phyloP scores from a whole-genome alignment of 108 stramenopile genomes.

The Cyclotella atomus region DNA sequence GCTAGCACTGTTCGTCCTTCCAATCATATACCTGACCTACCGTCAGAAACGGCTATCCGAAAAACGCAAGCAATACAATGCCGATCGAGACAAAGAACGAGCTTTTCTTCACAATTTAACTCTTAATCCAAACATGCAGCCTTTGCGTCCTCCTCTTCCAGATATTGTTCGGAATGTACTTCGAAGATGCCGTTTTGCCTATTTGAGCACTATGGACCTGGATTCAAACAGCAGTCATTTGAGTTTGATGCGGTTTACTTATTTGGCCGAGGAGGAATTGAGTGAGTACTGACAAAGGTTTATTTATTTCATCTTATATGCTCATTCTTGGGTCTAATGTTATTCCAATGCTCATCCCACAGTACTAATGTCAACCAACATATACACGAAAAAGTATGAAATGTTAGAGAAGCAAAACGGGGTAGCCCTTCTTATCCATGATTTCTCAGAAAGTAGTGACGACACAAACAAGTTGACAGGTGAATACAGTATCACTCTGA shows the following conservation, averaged over 20 bases:
- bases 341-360: neutral
- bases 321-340: too few species aligned
- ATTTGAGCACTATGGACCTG: conserved; percentile 62
- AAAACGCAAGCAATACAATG: conserved; percentile 19
- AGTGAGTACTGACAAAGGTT: conserved; percentile 5
- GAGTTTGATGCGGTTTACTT: conserved; percentile 72
- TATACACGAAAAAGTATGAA: conserved; percentile 64
- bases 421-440: conserved; percentile 62
- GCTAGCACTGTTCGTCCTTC: conserved; percentile 28
- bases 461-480: conserved; percentile 20
- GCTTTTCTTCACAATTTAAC: conserved; percentile 34
- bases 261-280: conserved; percentile 48
- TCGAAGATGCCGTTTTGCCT: conserved; percentile 57
- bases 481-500: conserved; percentile 64
- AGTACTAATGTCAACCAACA: conserved; percentile 62
- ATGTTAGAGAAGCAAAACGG: conserved; percentile 63
- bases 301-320: neutral
- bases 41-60: conserved; percentile 21
- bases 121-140: conserved; percentile 19
- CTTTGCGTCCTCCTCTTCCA: conserved; percentile 61
- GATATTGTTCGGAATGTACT: conserved; percentile 49
- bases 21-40: conserved; percentile 27
- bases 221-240: conserved; percentile 41
- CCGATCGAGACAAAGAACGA: conserved; percentile 43
- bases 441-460: conserved; percentile 39